Base-by-base conservation (phyloP, 257 asterid species). In the Solanum pimpinellifolium region DNA sequence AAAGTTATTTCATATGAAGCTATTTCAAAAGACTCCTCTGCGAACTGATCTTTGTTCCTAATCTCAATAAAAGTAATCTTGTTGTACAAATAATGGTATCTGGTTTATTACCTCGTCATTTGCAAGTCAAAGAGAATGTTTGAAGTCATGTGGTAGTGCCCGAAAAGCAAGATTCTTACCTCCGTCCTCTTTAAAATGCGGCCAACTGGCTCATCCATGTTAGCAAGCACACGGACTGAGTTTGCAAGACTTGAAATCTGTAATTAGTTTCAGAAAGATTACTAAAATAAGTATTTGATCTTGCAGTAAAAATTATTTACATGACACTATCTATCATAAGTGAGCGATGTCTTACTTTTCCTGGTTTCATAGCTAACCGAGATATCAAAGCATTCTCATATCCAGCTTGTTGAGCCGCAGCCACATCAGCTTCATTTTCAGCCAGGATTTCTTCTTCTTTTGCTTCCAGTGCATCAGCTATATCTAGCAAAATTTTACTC, bases 191-290 rank as follows among this genome's bases (percentile, higher is more conserved):
- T 94, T 76, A 90, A 74, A 81, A 94, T 89, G 66, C 90, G 98
- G 76, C 98, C 98, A 81, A 94, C 88, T 46, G 98, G 98, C 86
- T 95, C 98, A 87, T 95, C 96, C 98, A 95, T 94, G 35, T 92
- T 93, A 15, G 98, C 98, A 52, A 95, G 92, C 77, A 90, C 90
- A 37, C 97, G 96, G 75, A 93, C 87, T 35, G 95, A 92, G 86
- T 93, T 95, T 77, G 98, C 98, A 37, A 95, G 96, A 87, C 90
- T 76, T 18, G 94, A 86, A 44, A 95, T 90, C 94, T 92, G 80
- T 42, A 86, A 86, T 25, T 44, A 85, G 82, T 85, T 25, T 44
- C 84, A 74, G 74, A 47, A 77, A 37, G 80, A 66, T 44, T 23
- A 44, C 68, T 81, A 49, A 81, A 49, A 49, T 81, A 81, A 49